These are phyloP conservation scores for Ambrosiella beaveri DNA, from an alignment of 2,329 filamentous ascomycete genomes.

Conservation along the genomic window DNA sequence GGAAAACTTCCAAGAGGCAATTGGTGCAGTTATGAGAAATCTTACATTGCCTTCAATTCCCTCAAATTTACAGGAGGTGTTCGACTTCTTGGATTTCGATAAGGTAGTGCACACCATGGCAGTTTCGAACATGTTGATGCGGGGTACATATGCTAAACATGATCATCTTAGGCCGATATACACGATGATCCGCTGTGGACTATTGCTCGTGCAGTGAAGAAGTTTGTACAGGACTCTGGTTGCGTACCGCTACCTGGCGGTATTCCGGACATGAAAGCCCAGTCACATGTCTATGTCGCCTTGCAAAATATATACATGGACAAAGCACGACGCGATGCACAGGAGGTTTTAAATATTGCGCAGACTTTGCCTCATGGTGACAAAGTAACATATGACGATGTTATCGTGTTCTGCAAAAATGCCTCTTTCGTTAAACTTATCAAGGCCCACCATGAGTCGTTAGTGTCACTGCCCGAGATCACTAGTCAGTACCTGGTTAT, in stretches of 20 bases:
- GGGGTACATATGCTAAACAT: no score
- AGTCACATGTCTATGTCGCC: conserved; percentile 74
- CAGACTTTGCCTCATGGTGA: conserved; percentile 32
- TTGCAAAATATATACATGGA: conserved; percentile 86
- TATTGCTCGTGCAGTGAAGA: conserved; percentile 61
- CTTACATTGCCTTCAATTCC: conserved; percentile 52
- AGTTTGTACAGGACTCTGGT: conserved; percentile 57
- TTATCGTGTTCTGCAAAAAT: conserved; percentile 90
- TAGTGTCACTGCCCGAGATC: neutral
- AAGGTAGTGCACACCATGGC: conserved; percentile 1
- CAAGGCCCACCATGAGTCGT: conserved; percentile 26
- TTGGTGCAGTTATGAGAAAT: conserved; percentile 74
- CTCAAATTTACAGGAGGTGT: conserved; percentile 56
- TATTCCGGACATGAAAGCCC: conserved; percentile 93
- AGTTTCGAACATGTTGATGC: neutral
- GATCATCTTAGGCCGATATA: neutral
- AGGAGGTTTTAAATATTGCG: conserved; percentile 53
- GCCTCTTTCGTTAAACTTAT: conserved; percentile 85
- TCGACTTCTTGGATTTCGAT: conserved; percentile 23
- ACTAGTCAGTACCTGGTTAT: neutral
- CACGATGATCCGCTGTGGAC: conserved; percentile 51
- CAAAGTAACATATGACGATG: conserved; percentile 49
- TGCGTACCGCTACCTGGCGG: conserved; percentile 70
- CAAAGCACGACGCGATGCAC: conserved; percentile 63
- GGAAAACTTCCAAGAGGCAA: conserved; percentile 93